A percentile compares a stretch with the other conserved stretches of the same genome.
Evolutionary conservation across 352 stramenopile species (phyloP).

Genomic region (Achlya hypogyna): DNA sequence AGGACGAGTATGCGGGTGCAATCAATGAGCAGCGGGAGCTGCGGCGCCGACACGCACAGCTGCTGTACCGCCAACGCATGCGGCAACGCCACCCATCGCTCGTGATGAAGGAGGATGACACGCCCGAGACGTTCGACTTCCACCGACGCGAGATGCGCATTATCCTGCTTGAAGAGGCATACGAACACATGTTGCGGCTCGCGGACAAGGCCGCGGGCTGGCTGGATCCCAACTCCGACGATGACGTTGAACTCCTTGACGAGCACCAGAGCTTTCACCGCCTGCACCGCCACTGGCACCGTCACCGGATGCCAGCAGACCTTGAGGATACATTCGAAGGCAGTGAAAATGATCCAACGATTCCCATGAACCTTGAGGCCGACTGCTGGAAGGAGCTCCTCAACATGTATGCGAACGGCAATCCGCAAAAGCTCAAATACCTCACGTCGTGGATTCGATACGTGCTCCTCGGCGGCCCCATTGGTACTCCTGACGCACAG

Average conservation of each 20-base stretch:
- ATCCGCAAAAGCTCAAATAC: slow-evolving; percentile 20
- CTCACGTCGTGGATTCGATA: slow-evolving; percentile 19
- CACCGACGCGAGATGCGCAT: slow-evolving; percentile 19
- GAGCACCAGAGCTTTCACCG: slow-evolving; percentile 7
- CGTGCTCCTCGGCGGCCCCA: slow-evolving; percentile 10
- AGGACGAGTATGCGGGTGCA: neutral
- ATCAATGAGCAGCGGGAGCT: slow-evolving; percentile 6
- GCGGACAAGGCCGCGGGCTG: neutral
- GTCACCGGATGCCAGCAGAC: neutral
- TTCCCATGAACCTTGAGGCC: neutral
- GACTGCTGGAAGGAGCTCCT: slow-evolving; percentile 16
- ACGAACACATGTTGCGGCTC: slow-evolving; percentile 16
- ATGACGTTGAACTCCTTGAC: slow-evolving; percentile 12
- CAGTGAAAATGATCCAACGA: neutral
- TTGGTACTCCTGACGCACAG: slow-evolving; percentile 6
- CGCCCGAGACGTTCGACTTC: slow-evolving; percentile 15
- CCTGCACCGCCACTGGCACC: slow-evolving; percentile 16
- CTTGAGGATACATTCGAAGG: neutral
- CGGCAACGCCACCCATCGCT: slow-evolving; percentile 6
- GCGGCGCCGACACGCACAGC: neutral
- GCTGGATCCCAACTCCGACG: slow-evolving; percentile 11
- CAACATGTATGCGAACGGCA: slow-evolving; percentile 17
- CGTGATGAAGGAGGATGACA: neutral
- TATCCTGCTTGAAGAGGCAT: slow-evolving; percentile 19
- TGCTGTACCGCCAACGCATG: slow-evolving; percentile 17